Conservation (phyloP, 1,284 basidiomycete species). For the Veloboletus limbatus region DNA sequence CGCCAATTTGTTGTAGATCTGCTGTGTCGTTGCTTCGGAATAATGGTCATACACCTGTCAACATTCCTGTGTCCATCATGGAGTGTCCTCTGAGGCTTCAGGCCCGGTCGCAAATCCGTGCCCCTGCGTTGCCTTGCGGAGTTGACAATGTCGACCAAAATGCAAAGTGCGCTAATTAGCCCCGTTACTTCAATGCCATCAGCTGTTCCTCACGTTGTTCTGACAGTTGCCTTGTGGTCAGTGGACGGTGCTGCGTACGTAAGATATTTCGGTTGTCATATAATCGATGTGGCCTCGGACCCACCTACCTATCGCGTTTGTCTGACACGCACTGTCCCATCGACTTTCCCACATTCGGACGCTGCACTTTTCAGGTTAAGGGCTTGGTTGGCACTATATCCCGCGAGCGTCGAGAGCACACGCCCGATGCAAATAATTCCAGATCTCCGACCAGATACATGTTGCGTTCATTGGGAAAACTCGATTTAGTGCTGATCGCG, state of each 20-base stretch:
- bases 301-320: slow-evolving; percentile 36
- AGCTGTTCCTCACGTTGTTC: slow-evolving; percentile 30
- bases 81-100: slow-evolving; percentile 33
- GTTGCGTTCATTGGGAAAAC: slow-evolving; percentile 38
- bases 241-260: slow-evolving; percentile 29
- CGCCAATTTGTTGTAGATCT: slow-evolving; percentile 27
- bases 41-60: slow-evolving; percentile 30
- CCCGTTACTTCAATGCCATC: slow-evolving; percentile 29
- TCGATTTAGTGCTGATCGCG: slow-evolving; percentile 39
- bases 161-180: slow-evolving; percentile 36
- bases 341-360: slow-evolving; percentile 35
- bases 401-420: slow-evolving; percentile 39
- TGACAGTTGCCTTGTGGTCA: slow-evolving; percentile 36
- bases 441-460: slow-evolving; percentile 39
- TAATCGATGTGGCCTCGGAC: slow-evolving; percentile 41
- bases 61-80: slow-evolving; percentile 8
- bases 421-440: slow-evolving; percentile 33
- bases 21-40: slow-evolving; percentile 17
- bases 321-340: slow-evolving; percentile 29
- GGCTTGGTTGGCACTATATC: slow-evolving; percentile 36
- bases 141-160: slow-evolving; percentile 33
- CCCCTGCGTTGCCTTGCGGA: slow-evolving; percentile 17
- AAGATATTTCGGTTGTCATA: slow-evolving; percentile 37
- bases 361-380: slow-evolving; percentile 33
- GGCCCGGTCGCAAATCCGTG: slow-evolving; percentile 30